A percentile compares a stretch with the other conserved stretches of the same genome.
Evolutionary conservation across 148 eudicot species (phyloP).

Genomic region (Fallopia convolvulus): DNA sequence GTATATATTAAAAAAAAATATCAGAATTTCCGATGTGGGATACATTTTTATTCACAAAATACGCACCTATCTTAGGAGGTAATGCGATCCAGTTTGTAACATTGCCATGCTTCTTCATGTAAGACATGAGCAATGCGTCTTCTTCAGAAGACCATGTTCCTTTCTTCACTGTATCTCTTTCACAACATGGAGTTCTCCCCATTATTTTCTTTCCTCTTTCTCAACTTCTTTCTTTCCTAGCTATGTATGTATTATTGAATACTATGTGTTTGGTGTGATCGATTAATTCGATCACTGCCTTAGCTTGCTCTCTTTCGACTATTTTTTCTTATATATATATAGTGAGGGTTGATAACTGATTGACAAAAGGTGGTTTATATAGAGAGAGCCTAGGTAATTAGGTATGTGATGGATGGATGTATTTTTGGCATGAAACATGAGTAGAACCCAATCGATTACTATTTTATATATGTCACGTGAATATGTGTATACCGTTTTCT

Average conservation of each 20-base stretch:
- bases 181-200: conserved; percentile 57
- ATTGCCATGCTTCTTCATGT: conserved; percentile 27
- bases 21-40: too few relatives aligned
- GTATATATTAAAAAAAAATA: too few relatives aligned
- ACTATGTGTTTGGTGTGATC: too few relatives aligned
- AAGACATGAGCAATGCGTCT: conserved; percentile 30
- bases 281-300: too few relatives aligned
- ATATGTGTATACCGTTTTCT: too few relatives aligned
- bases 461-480: too few relatives aligned
- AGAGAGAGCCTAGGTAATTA: too few relatives aligned
- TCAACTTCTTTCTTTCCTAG: neutral
- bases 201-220: conserved; percentile 17
- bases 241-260: too few relatives aligned
- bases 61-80: conserved; percentile 31
- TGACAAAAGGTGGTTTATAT: too few relatives aligned
- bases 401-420: neutral
- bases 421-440: neutral
- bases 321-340: neutral
- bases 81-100: conserved; percentile 35
- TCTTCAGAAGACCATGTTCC: conserved; percentile 41
- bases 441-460: too few relatives aligned
- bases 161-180: conserved; percentile 34
- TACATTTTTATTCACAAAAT: too few relatives aligned
- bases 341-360: neutral
- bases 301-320: too few relatives aligned